Evolutionary conservation across 352 stramenopile species (phyloP), one percentile per base, ranked within the genome.

Genomic region (Pythium dissimile): DNA sequence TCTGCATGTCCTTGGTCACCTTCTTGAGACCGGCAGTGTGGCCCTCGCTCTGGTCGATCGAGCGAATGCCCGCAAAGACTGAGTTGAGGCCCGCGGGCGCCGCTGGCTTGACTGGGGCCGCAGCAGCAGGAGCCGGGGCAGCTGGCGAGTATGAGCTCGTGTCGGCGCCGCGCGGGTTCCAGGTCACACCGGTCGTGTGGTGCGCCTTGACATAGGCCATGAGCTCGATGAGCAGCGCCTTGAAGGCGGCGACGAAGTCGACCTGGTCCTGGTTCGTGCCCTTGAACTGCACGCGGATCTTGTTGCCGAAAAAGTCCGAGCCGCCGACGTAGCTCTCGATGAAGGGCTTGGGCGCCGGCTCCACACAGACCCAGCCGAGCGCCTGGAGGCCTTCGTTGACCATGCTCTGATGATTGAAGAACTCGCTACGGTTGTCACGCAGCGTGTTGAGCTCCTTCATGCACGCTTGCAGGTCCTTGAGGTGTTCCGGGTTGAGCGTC

Each of bases 271-370:
- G 75, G 35, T 94, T 85, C 51, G 89, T 86, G 30, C 94, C 96
- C 64, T 98, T 98, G 78, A 89, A 98, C 67, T 98, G 86, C 70
- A 98, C 96, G 47, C 96, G 81, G 71, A 99, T 98, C 69, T 98
- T 98, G 78, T 99, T 99, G 42, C 91, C 91, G 92, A 95, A 99
- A 73, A 98, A 98, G 67, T 99, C 95, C 37, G 84, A 93, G 42
- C 87, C 92, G 38, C 90, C 96, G 54, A 98, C 77, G 59, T 95
- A 97, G 61, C 92, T 96, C 62, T 98, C 96, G 51, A 98, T 95
- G 73, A 98, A 98, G 27, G 89, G 85, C 59, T 94, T 94, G 10
- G 96, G 96, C 0, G 89, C 82, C 2, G 85, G 86, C 66, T 94
- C 67, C 16, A 92, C 79, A 21, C 71, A 88, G 51, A 94, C 59